Percentiles rank a stretch among this genome's conserved stretches.
Conservation (phyloP, 768 basidiomycete genomes). For the Calocera viscosa region DNA sequence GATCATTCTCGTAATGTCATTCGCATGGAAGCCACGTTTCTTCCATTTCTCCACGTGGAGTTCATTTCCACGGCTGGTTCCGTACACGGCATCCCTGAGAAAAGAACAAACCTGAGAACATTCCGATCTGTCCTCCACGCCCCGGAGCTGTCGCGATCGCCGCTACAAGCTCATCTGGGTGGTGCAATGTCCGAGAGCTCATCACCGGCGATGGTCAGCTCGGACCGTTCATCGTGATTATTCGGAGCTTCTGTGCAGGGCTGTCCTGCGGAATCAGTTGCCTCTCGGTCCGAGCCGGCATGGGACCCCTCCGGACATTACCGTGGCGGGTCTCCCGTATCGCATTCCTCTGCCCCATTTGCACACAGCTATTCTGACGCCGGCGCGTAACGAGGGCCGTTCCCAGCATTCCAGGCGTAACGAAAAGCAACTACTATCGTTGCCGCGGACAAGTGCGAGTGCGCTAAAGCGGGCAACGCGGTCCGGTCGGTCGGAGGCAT, state of each 20-base stretch:
- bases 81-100: neutral
- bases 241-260: neutral
- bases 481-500: too few relatives aligned
- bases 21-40: neutral
- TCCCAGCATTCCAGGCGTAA: too few relatives aligned
- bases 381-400: too few relatives aligned
- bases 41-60: neutral
- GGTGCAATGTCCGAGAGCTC: neutral
- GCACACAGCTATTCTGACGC: too few relatives aligned
- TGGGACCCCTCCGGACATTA: neutral
- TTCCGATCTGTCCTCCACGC: neutral
- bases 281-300: neutral
- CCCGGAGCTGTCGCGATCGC: neutral
- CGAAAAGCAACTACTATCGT: too few relatives aligned
- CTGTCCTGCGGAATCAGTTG: neutral
- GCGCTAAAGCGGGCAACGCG: too few relatives aligned
- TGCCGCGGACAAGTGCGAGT: too few relatives aligned
- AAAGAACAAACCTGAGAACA: neutral
- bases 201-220: neutral
- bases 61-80: neutral
- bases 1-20: neutral
- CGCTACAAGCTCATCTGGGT: neutral
- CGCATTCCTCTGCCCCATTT: neutral
- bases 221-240: neutral
- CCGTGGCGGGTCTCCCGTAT: neutral